Evolutionary conservation across 306 rosid genomes (phyloP), one percentile per base, ranked within the genome.

Genomic region (Adenanthera pavonina): DNA sequence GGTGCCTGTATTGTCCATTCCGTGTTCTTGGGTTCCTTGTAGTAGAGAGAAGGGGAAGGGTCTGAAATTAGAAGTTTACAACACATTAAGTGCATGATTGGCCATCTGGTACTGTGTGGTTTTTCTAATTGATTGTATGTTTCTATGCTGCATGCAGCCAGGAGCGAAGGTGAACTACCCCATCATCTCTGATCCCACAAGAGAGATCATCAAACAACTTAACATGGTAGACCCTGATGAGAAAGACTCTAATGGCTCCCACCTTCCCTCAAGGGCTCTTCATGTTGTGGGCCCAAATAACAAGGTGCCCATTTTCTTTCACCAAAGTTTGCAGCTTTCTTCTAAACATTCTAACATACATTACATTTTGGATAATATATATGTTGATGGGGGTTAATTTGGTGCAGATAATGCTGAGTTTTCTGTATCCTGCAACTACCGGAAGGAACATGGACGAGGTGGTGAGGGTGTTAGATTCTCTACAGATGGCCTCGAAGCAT

Each of bases 381-480:
- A 17, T 49, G 57, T 8, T 20, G 36, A 12, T 57, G 64, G 64
- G 64, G 64, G 14, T 53, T 1, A n/a, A 30, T 30, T 52, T 61
- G 8, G 25, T 79, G 69, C 34, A 89, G 95, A 91, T 95, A 81
- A 87, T 81, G 82, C 75, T 95, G 77, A 92, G 97, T 91, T 90
- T 93, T 81, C 85, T 90, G 33, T 93, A 95, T 81, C 98, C 96
- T 9, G 87, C 92, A n/a, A 81, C 78, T 38, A 95, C 96, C 0
- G 97, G 99, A 0, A 85, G 97, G 85, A 92, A 90, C 94, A 78
- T 93, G 84, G 99, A 95, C 20, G 99, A 95, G 69, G 96, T 95
- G 78, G 1, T 90, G 86, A 92, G 97, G 87, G 99, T 72, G 53
- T 1, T 95, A 62, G 98, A 93, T 78, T 93, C 98, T 6, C 51